Evolutionary conservation across 2,329 filamentous ascomycete genomes (phyloP).

Genomic region (Cercospora citrullina): DNA sequence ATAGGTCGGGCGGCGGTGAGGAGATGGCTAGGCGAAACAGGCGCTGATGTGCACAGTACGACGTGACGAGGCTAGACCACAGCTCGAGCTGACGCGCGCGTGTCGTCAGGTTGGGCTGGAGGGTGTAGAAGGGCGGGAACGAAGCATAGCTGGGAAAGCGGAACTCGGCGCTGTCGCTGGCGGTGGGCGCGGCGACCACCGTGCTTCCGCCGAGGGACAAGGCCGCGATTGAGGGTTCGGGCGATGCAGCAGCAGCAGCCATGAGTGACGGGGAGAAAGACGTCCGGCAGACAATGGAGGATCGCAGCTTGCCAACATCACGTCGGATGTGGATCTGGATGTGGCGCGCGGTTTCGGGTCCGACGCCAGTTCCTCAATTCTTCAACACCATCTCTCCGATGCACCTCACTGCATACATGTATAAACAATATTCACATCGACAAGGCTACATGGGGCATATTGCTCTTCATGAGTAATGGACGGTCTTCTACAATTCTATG

Average conservation of each 20-base stretch:
- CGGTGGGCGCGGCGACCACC: not conserved
- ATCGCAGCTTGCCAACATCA: not conserved
- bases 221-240: slow-evolving; percentile 18
- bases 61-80: slow-evolving; percentile 82
- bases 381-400: not conserved
- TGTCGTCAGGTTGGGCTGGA: slow-evolving; percentile 72
- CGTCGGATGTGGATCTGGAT: not conserved
- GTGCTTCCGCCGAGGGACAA: slow-evolving; percentile 17
- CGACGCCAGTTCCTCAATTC: not conserved
- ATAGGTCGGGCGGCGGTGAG: slow-evolving; percentile 52
- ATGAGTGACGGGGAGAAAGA: not conserved
- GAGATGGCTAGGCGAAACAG: slow-evolving; percentile 73
- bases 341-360: not conserved
- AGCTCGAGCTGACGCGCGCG: slow-evolving; percentile 74
- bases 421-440: not conserved
- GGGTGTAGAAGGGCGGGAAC: slow-evolving; percentile 85
- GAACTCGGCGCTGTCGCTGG: slow-evolving; percentile 33
- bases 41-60: slow-evolving; percentile 77
- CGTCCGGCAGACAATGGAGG: slow-evolving; percentile 1
- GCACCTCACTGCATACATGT: not conserved
- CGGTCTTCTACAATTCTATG: not conserved
- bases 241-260: slow-evolving; percentile 6
- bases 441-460: not conserved
- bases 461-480: not conserved
- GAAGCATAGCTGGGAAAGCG: slow-evolving; percentile 57